Base-by-base conservation (phyloP, 2,329 filamentous ascomycete genomes). In the Trichoderma endophyticum region DNA sequence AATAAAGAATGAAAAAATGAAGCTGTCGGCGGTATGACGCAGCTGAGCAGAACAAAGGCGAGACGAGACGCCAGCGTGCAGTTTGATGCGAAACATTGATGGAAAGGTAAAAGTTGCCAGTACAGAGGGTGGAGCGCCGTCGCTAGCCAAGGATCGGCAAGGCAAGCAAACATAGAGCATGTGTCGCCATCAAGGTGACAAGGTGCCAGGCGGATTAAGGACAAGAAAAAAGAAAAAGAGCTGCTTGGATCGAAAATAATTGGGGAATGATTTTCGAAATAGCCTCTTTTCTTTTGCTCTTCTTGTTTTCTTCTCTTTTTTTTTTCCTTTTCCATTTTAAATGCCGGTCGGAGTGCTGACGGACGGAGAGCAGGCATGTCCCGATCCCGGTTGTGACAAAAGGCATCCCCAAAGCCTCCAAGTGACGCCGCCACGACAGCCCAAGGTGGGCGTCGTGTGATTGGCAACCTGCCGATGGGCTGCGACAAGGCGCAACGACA, bases 101-200 rank as follows among this genome's bases (percentile, higher is more conserved):
- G 56, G 11, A 18, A 26, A 26, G n/a, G 43, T 21, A 18, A 39
- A 39, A 43, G 26, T 51, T 62, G 67, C 57, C 57, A 60, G 64
- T 54, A 39, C 51, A n/a, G 70, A 54, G 30, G 64, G 63, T 67
- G 71, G 43, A 68, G 71, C 62, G 64, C 60, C 57, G 48, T 54
- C 43, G 64, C 60, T 60, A 61, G 63, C 62, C 64, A 56, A 39
- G 48, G 70, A 72, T 67, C 63, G 63, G 63, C 70, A 62, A 39
- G 63, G 63, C 70, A 62, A 39, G 66, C 71, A 68, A 69, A 67
- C 64, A 67, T 36, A 59, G 34, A 67, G 28, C 64, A 43, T 59
- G 65, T 26, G 70, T 59, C 57, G 64, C 57, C 64, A 51, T 57
- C 71, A 72, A 26, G 62, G 70, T 60, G 57, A 32, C 57, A 32